Conservation (phyloP, 345 rosid genomes). For the Salix viminalis region DNA sequence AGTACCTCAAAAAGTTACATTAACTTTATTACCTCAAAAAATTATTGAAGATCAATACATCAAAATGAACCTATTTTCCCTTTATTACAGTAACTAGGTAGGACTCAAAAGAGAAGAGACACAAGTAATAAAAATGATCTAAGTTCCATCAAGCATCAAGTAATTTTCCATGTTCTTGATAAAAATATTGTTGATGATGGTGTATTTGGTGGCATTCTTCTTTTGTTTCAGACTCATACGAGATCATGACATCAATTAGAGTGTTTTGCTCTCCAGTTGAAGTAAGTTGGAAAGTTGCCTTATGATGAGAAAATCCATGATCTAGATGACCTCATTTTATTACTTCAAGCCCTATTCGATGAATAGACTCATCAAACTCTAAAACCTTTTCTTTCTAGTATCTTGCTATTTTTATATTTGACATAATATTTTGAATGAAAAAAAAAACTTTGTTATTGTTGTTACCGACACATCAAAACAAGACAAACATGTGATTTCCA, state of each 20-base stretch:
- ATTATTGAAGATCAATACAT: background rate
- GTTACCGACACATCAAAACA: background rate
- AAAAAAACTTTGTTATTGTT: background rate
- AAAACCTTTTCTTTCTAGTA: slow-evolving; percentile 39
- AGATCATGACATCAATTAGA: slow-evolving; percentile 19
- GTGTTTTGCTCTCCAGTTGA: slow-evolving; percentile 21
- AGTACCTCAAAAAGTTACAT: too few species aligned
- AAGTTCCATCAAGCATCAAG: slow-evolving; percentile 9
- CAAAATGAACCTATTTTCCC: background rate
- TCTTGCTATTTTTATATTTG: slow-evolving; percentile 18
- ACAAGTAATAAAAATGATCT: background rate
- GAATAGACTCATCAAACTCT: slow-evolving; percentile 29
- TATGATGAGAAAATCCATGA: slow-evolving; percentile 30
- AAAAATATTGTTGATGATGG: slow-evolving; percentile 7
- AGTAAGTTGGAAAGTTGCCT: slow-evolving; percentile 29
- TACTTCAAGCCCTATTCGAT: slow-evolving; percentile 23
- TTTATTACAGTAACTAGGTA: background rate
- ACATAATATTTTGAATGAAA: background rate
- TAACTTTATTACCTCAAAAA: background rate
- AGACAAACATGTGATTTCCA: background rate
- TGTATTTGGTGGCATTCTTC: slow-evolving; percentile 20
- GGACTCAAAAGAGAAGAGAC: background rate
- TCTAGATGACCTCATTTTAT: slow-evolving; percentile 38
- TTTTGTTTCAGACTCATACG: slow-evolving; percentile 21
- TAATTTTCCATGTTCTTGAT: slow-evolving; percentile 23